phyloP scores from a whole-genome alignment of 305 asterid genomes.

The Solanum chacoense region DNA sequence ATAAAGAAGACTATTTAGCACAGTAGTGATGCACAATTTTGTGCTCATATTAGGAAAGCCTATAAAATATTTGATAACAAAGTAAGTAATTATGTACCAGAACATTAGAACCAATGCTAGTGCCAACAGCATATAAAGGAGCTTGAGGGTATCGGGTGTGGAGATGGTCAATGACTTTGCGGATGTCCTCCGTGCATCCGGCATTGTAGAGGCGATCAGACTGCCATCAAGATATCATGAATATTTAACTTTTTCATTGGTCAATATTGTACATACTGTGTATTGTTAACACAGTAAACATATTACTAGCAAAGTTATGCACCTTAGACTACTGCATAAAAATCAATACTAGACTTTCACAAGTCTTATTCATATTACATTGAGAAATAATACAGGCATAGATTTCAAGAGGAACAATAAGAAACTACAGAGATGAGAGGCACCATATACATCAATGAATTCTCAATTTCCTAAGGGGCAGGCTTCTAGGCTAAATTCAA shows the following conservation, averaged over 20 bases:
- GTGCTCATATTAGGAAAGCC: background rate
- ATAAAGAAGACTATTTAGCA: background rate
- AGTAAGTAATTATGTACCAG: constrained; percentile 34
- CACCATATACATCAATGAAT: background rate
- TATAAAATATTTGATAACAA: background rate
- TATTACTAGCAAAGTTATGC: background rate
- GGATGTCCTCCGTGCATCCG: constrained; percentile 81
- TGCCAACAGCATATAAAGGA: constrained; percentile 74
- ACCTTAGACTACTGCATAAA: background rate
- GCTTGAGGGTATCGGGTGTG: constrained; percentile 56
- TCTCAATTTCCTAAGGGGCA: background rate
- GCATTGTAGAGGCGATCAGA: constrained; percentile 77
- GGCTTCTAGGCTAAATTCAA: background rate
- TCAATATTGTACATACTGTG: background rate
- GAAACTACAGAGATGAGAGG: background rate
- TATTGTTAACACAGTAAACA: background rate
- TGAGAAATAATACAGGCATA: background rate
- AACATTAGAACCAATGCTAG: constrained; percentile 93
- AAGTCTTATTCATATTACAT: background rate
- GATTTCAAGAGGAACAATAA: background rate
- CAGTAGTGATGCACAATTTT: background rate
- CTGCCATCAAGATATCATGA: constrained; percentile 26
- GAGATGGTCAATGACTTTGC: constrained; percentile 59
- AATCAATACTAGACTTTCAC: background rate
- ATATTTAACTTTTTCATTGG: background rate